These are phyloP conservation scores for Fusarium gaditjirri DNA, from an alignment of 2,329 filamentous ascomycete genomes.

Conservation along the genomic window DNA sequence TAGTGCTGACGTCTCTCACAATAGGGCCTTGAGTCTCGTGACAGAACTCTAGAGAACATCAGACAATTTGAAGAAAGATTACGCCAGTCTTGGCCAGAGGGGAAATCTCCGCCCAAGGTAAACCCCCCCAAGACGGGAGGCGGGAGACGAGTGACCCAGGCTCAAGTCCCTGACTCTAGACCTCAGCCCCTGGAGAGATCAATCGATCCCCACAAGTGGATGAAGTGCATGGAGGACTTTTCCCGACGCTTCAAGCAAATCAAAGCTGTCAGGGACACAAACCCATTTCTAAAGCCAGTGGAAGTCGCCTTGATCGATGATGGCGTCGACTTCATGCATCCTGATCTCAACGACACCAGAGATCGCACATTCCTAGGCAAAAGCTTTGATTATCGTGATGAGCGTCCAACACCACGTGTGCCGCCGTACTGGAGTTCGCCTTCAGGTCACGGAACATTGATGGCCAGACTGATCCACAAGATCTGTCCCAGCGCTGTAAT, in stretches of 20 bases:
- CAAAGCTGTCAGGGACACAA: neutral
- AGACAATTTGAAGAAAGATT: neutral
- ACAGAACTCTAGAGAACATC: neutral
- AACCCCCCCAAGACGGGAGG: neutral
- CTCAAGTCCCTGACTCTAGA: neutral
- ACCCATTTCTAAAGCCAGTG: neutral
- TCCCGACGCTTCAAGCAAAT: neutral
- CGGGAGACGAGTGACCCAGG: neutral
- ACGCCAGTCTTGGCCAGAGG: neutral
- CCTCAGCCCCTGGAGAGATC: neutral
- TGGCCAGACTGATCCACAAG: neutral
- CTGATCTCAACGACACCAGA: neutral
- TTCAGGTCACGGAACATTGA: neutral
- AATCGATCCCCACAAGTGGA: neutral
- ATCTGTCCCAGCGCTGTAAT: neutral
- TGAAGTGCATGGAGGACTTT: neutral
- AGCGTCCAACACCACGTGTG: accelerated
- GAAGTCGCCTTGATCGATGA: neutral
- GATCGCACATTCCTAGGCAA: neutral
- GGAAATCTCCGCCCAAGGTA: neutral
- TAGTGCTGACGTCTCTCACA: accelerated
- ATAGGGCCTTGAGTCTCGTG: neutral
- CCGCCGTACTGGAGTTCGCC: neutral
- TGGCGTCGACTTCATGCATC: neutral
- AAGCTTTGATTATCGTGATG: neutral